Percentiles rank a stretch among this genome's conserved stretches.
Evolutionary conservation across 257 asterid genomes (phyloP).

Genomic region (Leptodermis oblonga): DNA sequence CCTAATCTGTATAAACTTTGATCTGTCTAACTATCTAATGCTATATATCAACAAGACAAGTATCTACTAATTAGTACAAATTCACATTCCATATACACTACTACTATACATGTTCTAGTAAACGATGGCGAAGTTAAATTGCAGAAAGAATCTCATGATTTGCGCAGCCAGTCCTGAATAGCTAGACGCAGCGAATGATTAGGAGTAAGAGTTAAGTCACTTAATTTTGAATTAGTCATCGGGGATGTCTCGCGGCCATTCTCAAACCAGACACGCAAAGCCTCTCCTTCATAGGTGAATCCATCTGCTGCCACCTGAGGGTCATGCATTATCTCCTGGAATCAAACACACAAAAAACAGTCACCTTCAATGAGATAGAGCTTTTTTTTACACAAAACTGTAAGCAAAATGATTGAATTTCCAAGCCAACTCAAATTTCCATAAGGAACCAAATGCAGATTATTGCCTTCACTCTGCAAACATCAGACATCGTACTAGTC

Average conservation of each 20-base stretch:
- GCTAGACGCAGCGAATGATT: slow-evolving; percentile 56
- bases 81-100: not conserved
- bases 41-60: not conserved
- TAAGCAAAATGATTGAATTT: not conserved
- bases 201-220: slow-evolving; percentile 52
- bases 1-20: not conserved
- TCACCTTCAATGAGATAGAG: slow-evolving; percentile 9
- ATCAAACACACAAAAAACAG: slow-evolving; percentile 2
- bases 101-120: slow-evolving; percentile 6
- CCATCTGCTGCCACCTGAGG: slow-evolving; percentile 95
- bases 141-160: slow-evolving; percentile 24
- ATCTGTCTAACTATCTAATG: not conserved
- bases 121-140: not conserved
- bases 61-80: not conserved
- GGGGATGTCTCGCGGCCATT: slow-evolving; percentile 75
- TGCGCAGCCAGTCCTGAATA: slow-evolving; percentile 73
- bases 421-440: not conserved
- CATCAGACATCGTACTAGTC: not conserved
- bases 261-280: slow-evolving; percentile 67
- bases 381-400: too few relatives aligned
- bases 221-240: slow-evolving; percentile 71
- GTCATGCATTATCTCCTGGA: slow-evolving; percentile 89
- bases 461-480: not conserved
- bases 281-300: slow-evolving; percentile 86
- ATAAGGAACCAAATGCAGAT: not conserved